Evolutionary conservation across 176 grass and related monocot species (phyloP), one percentile per base, ranked within the genome.

Genomic region (Triticum monococcum): DNA sequence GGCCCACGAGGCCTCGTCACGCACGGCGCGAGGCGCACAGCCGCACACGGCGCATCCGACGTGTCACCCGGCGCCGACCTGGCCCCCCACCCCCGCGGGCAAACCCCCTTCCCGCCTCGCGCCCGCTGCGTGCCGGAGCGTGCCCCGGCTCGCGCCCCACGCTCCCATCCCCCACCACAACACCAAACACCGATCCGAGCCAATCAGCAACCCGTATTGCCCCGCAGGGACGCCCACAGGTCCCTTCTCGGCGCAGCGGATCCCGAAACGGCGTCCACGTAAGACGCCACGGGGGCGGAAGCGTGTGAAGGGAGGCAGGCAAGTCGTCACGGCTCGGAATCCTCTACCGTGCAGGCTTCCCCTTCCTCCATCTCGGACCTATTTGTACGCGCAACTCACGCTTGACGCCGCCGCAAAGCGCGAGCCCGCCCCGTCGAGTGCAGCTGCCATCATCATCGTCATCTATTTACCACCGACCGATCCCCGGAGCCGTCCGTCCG

Each of bases 341-440:
- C 81, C 85, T 84, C 16, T 91, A 28, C 5, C 89, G 81, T 87
- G 85, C 7, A 22, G 17, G 26, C n/a, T 87, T 12, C 75, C 22
- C 9, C 74, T 59, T 85, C 83, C 62, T 17, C 43, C 33, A 20
- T 30, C 74, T 2, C 28, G 17, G 26, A 68, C 85, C 80, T 90
- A 90, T 87, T 87, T 87, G 57, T 84, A 90, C 75, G 75, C 85
- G 89, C 75, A 87, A 85, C 89, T 60, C 80, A 37, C 80, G 67
- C 79, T 87, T 76, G 32, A n/a, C 80, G 80, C 75, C 85, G 89
- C 66, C 71, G 82, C 57, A 46, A 75, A 72, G 35, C 50, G 14
- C 65, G 63, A 84, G 74, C 61, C 52, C 68, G 87, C 60, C 40
- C 50, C 69, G 18, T 31, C 25, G 73, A 5, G 35, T 63, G 14